phyloP scores from a whole-genome alignment of 2,329 filamentous ascomycete species.

The Myotisia sp. region DNA sequence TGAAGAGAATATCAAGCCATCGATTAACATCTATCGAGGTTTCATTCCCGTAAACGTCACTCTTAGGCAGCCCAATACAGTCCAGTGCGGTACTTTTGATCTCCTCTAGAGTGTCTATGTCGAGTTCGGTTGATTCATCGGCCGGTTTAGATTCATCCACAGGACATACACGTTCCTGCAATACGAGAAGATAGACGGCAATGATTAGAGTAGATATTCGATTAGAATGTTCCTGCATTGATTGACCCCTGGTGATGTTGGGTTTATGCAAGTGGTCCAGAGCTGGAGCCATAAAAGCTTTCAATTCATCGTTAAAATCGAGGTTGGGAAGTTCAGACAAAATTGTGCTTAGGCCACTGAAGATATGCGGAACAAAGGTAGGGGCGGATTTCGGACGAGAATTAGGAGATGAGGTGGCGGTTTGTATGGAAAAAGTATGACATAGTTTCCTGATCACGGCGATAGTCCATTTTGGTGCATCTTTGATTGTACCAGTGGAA shows the following conservation, averaged over 20 bases:
- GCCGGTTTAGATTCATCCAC: neutral
- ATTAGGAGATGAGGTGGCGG: conserved; percentile 23
- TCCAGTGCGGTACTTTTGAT: neutral
- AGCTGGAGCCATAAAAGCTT: no score
- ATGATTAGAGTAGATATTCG: conserved; percentile 26
- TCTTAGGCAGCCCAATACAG: neutral
- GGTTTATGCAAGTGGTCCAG: no score
- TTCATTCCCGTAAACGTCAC: neutral
- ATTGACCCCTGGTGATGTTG: conserved; percentile 33
- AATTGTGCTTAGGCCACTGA: conserved; percentile 52
- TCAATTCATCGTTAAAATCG: conserved; percentile 37
- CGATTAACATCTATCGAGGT: conserved; percentile 40
- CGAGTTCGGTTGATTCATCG: neutral
- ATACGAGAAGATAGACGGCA: conserved; percentile 32
- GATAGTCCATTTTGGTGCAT: conserved; percentile 52
- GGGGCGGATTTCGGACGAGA: conserved; percentile 26
- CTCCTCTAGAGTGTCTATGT: neutral
- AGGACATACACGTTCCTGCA: conserved; percentile 22
- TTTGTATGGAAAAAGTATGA: conserved; percentile 43
- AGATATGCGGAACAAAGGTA: conserved; percentile 54
- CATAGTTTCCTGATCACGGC: conserved; percentile 54
- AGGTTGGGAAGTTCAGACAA: no score
- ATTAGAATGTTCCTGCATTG: conserved; percentile 14
- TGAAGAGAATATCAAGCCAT: conserved; percentile 45
- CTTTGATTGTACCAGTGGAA: conserved; percentile 16